A percentile compares a stretch with the other conserved stretches of the same genome.
phyloP scores from a whole-genome alignment of 2,329 filamentous ascomycete species.

The Shiraia bambusicola region DNA sequence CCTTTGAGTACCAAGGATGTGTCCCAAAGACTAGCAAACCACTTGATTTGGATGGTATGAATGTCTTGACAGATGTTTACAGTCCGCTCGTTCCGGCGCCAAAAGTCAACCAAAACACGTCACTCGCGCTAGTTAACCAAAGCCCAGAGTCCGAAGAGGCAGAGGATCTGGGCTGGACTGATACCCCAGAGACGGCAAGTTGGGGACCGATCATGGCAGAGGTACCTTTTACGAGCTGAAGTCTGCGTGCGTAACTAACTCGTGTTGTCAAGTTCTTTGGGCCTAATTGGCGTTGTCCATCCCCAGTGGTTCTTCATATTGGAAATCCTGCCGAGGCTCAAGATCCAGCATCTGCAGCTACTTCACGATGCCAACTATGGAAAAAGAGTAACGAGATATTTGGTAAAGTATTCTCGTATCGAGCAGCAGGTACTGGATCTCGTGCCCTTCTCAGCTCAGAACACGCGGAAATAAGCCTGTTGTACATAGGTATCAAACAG shows the following conservation, averaged over 20 bases:
- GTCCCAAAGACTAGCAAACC: constrained; percentile 5
- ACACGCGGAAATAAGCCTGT: constrained; percentile 27
- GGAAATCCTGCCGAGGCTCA: constrained; percentile 15
- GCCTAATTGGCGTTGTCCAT: constrained; percentile 30
- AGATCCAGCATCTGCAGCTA: constrained; percentile 3
- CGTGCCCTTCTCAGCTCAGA: constrained; percentile 6
- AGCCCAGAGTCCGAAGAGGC: constrained; percentile 10
- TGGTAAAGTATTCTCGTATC: constrained; percentile 26
- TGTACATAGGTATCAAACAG: constrained; percentile 33
- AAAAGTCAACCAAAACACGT: constrained; percentile 10
- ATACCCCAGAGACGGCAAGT: constrained; percentile 22
- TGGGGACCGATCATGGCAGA: constrained; percentile 36
- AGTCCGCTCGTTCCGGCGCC: constrained; percentile 5
- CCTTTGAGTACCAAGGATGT: constrained; percentile 17
- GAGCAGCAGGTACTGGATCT: constrained; percentile 12
- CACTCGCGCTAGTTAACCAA: constrained; percentile 19
- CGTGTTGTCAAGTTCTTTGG: constrained; percentile 29
- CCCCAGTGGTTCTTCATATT: constrained; percentile 34
- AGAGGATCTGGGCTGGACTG: constrained; percentile 15
- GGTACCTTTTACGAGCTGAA: constrained; percentile 5
- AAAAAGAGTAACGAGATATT: constrained; percentile 37
- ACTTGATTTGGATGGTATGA: constrained; percentile 40
- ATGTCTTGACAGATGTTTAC: constrained; percentile 18
- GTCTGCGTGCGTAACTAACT: neutral
- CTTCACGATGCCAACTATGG: constrained; percentile 28